Evolutionary conservation across 129 eudicot species (phyloP).

Genomic region (Smallanthus sonchifolius): DNA sequence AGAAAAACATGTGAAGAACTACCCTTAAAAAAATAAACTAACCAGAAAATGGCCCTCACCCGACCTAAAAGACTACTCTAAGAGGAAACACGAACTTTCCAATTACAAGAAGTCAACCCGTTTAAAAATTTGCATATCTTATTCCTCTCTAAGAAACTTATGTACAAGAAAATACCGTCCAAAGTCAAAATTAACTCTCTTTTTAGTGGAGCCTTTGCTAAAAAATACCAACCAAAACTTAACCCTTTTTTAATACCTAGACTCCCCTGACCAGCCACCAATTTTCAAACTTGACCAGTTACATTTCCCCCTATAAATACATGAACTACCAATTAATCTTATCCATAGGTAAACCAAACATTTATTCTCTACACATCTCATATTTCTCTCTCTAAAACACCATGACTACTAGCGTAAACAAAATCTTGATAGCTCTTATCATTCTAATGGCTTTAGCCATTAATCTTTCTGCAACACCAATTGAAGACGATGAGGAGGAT

Average conservation of each 20-base stretch:
- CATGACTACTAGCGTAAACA: slow-evolving; percentile 14
- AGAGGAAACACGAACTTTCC: neutral
- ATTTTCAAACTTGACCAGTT: neutral
- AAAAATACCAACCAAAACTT: slow-evolving; percentile 33
- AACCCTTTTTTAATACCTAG: slow-evolving; percentile 11
- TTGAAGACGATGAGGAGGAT: slow-evolving; percentile 22
- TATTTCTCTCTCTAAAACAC: neutral
- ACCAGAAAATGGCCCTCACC: no score
- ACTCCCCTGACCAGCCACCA: neutral
- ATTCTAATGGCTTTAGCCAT: slow-evolving; percentile 34
- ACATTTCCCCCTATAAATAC: slow-evolving; percentile 21
- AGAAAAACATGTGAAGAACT: no score
- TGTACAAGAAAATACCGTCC: slow-evolving; percentile 4
- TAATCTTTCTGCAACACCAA: slow-evolving; percentile 28
- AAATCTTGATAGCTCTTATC: slow-evolving; percentile 12
- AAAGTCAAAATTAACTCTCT: slow-evolving; percentile 13
- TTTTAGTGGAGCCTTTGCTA: slow-evolving; percentile 30
- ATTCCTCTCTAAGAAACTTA: neutral
- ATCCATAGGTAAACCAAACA: neutral
- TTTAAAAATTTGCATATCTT: neutral
- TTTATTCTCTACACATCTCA: neutral
- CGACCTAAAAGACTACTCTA: no score
- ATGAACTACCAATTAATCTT: neutral
- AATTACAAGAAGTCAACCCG: neutral
- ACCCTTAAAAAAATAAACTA: no score